Evolutionary conservation across 352 stramenopile genomes (phyloP).

Genomic region (Phytopythium vexans): DNA sequence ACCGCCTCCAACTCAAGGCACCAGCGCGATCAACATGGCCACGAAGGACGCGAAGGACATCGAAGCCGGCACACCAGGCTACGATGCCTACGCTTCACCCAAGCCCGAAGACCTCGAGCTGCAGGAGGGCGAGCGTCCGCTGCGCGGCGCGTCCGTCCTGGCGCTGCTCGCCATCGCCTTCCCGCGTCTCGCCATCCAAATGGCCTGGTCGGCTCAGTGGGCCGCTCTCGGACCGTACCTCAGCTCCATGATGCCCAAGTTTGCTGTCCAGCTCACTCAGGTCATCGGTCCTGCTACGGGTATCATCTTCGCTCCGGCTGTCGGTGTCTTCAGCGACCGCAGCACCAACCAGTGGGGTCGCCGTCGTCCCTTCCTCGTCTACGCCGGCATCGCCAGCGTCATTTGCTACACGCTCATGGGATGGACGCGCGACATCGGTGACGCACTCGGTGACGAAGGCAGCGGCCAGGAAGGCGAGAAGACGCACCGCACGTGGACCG

Average conservation of each 20-base stretch:
- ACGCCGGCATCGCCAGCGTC: slow-evolving; percentile 13
- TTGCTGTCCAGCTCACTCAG: slow-evolving; percentile 35
- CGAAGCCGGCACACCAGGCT: not conserved
- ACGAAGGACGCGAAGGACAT: no score
- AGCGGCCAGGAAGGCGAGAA: slow-evolving; percentile 2
- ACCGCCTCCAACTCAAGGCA: no score
- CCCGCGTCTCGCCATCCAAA: slow-evolving; percentile 12
- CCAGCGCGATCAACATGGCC: no score
- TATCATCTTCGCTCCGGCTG: slow-evolving; percentile 17
- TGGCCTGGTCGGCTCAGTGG: slow-evolving; percentile 19
- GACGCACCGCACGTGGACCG: slow-evolving; percentile 9
- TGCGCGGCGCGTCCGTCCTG: not conserved
- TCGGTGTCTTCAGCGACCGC: slow-evolving; percentile 27
- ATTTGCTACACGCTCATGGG: slow-evolving; percentile 43
- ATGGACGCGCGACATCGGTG: slow-evolving; percentile 24
- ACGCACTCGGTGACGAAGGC: no score
- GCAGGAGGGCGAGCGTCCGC: not conserved
- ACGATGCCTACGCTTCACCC: slow-evolving; percentile 6
- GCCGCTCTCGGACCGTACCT: slow-evolving; percentile 38
- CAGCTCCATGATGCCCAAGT: slow-evolving; percentile 35
- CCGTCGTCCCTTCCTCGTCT: slow-evolving; percentile 17
- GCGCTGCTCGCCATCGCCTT: slow-evolving; percentile 1
- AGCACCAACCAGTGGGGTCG: slow-evolving; percentile 24
- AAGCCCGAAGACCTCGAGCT: slow-evolving; percentile 8
- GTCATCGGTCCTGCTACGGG: slow-evolving; percentile 27